Conservation (phyloP, 2,329 filamentous ascomycete species). For the Apiospora hydei region DNA sequence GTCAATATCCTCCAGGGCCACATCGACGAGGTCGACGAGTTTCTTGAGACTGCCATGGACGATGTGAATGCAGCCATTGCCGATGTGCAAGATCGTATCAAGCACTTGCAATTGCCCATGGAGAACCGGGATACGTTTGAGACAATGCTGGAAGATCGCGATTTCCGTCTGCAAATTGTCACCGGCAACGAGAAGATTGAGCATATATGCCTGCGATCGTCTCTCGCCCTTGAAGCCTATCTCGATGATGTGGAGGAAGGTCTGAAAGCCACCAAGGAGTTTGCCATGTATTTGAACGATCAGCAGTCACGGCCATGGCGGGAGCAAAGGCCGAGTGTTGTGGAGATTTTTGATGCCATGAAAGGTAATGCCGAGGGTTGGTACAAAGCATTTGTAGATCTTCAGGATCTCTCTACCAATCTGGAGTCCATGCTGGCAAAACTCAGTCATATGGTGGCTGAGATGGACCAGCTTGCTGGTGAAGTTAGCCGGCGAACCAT, state of each 20-base stretch:
- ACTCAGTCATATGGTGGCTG: constrained; percentile 78
- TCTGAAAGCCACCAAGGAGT: constrained; percentile 75
- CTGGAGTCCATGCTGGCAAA: constrained; percentile 75
- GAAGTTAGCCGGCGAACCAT: constrained; percentile 79
- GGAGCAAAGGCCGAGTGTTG: constrained; percentile 66
- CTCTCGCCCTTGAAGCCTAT: constrained; percentile 76
- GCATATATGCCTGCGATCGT: constrained; percentile 83
- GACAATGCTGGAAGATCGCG: constrained; percentile 83
- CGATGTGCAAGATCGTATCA: constrained; percentile 82
- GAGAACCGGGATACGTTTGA: constrained; percentile 85
- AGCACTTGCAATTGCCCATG: constrained; percentile 82
- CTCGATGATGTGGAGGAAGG: constrained; percentile 82
- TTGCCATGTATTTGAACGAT: constrained; percentile 76
- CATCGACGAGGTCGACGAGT: constrained; percentile 93
- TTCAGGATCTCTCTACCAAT: constrained; percentile 75
- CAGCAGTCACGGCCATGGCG: constrained; percentile 69
- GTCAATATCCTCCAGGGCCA: constrained; percentile 89
- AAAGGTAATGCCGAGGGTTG: constrained; percentile 91
- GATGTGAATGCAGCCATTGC: constrained; percentile 80
- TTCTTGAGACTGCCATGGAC: constrained; percentile 84
- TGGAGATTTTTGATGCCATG: constrained; percentile 87
- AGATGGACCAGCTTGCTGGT: constrained; percentile 86
- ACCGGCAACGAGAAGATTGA: constrained; percentile 92
- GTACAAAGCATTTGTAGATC: constrained; percentile 78
- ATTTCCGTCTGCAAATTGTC: constrained; percentile 82